These are phyloP conservation scores for Strobilomyces echinocephalus DNA, from an alignment of 768 basidiomycete species.

Conservation along the genomic window DNA sequence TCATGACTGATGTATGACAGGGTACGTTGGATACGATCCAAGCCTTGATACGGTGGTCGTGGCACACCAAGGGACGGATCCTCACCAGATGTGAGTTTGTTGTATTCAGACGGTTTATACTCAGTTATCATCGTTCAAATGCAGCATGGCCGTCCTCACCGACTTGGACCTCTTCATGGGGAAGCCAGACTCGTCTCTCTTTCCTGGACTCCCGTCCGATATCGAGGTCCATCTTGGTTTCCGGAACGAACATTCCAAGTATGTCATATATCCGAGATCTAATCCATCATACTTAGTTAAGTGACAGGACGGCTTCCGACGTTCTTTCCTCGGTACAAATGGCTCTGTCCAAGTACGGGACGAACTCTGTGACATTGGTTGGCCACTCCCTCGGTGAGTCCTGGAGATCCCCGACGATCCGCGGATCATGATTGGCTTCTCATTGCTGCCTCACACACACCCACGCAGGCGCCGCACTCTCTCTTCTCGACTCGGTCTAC, in stretches of 20 bases:
- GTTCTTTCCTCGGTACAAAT: slow-evolving; percentile 40
- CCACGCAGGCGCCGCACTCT: slow-evolving; percentile 28
- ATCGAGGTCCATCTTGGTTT: slow-evolving; percentile 47
- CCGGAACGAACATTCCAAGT: slow-evolving; percentile 39
- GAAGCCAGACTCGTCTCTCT: slow-evolving; percentile 36
- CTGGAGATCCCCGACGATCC: not conserved
- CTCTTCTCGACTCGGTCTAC: slow-evolving; percentile 35
- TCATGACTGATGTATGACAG: slow-evolving; percentile 20
- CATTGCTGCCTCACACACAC: not conserved
- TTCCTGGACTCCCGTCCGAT: slow-evolving; percentile 39
- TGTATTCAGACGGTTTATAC: slow-evolving; percentile 33
- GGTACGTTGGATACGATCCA: slow-evolving; percentile 51
- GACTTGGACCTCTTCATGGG: slow-evolving; percentile 34
- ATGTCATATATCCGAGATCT: slow-evolving; percentile 5
- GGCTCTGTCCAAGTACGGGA: slow-evolving; percentile 32
- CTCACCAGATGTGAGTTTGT: slow-evolving; percentile 34
- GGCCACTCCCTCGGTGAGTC: slow-evolving; percentile 39
- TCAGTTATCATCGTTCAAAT: not conserved
- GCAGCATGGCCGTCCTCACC: slow-evolving; percentile 30
- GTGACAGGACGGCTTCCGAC: slow-evolving; percentile 33
- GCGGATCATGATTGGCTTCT: not conserved
- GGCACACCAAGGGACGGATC: slow-evolving; percentile 34
- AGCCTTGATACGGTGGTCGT: slow-evolving; percentile 33
- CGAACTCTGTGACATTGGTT: slow-evolving; percentile 38
- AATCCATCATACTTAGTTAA: slow-evolving; percentile 26